Evolutionary conservation across 106 monocot species (phyloP).

Genomic region (Ottelia alismoides): DNA sequence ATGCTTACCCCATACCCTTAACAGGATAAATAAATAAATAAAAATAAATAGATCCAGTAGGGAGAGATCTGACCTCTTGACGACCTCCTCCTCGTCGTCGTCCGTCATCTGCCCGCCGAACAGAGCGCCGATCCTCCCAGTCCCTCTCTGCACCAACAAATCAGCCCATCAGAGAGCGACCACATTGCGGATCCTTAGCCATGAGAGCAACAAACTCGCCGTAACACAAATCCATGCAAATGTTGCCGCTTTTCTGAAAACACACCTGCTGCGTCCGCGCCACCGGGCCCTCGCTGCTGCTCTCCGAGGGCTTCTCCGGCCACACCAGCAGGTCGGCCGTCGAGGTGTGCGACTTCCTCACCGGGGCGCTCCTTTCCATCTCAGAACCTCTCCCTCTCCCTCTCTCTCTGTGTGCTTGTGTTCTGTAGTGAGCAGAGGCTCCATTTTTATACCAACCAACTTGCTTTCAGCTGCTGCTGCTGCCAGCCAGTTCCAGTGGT

Average conservation of each 20-base stretch:
- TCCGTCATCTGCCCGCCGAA: slow-evolving; percentile 16
- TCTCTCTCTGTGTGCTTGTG: no score
- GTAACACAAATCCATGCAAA: no score
- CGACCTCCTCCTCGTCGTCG: slow-evolving; percentile 5
- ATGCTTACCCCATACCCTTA: no score
- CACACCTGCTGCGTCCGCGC: background rate
- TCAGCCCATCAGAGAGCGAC: background rate
- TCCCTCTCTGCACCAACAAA: slow-evolving; percentile 2
- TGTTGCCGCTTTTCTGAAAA: no score
- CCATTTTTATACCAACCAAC: no score
- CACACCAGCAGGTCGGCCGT: slow-evolving; percentile 20
- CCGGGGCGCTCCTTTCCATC: slow-evolving; percentile 17
- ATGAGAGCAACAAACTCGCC: no score
- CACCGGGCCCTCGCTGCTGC: background rate
- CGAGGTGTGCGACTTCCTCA: slow-evolving; percentile 18
- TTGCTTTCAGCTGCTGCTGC: no score
- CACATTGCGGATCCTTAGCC: background rate
- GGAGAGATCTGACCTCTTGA: slow-evolving; percentile 6
- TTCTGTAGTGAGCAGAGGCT: no score
- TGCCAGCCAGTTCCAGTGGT: no score
- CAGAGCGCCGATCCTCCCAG: slow-evolving; percentile 2
- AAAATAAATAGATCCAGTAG: no score
- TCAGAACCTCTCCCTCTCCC: no score
- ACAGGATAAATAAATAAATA: no score
- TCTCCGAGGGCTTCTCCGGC: slow-evolving; percentile 8